Evolutionary conservation across 2,329 filamentous ascomycete genomes (phyloP).

Genomic region (Trichoderma sp.): DNA sequence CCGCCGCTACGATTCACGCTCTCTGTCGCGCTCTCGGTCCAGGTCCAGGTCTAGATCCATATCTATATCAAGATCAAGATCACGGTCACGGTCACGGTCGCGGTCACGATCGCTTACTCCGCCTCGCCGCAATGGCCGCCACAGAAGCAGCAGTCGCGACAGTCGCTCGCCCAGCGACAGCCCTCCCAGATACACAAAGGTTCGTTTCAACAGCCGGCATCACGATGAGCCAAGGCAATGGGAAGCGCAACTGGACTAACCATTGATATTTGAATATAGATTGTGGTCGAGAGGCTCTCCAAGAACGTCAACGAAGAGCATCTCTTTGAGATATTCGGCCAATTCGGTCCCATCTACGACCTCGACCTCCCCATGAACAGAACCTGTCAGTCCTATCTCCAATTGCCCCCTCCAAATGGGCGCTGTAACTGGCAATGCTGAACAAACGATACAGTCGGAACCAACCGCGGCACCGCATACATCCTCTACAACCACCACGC

Average conservation of each 20-base stretch:
- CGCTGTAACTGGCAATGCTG: not conserved
- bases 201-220: constrained; percentile 35
- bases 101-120: constrained; percentile 39
- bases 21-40: constrained; percentile 31
- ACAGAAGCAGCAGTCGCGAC: constrained; percentile 38
- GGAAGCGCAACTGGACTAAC: not conserved
- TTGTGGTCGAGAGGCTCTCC: constrained; percentile 93
- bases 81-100: constrained; percentile 31
- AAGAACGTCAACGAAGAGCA: constrained; percentile 92
- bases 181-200: constrained; percentile 56
- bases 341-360: constrained; percentile 82
- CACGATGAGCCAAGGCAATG: not conserved
- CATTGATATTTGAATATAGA: constrained; percentile 55
- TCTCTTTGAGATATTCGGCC: constrained; percentile 86
- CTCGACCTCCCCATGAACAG: constrained; percentile 89
- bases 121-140: constrained; percentile 40
- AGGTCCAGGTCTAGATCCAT: constrained; percentile 27
- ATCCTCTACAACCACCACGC: constrained; percentile 77
- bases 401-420: not conserved
- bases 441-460: constrained; percentile 62
- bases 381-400: constrained; percentile 61
- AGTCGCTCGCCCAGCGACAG: constrained; percentile 44
- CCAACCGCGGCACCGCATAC: constrained; percentile 91
- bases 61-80: constrained; percentile 32
- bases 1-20: constrained; percentile 42